Evolutionary conservation across 768 basidiomycete species (phyloP).

Genomic region (Rhizopogon roseolus): DNA sequence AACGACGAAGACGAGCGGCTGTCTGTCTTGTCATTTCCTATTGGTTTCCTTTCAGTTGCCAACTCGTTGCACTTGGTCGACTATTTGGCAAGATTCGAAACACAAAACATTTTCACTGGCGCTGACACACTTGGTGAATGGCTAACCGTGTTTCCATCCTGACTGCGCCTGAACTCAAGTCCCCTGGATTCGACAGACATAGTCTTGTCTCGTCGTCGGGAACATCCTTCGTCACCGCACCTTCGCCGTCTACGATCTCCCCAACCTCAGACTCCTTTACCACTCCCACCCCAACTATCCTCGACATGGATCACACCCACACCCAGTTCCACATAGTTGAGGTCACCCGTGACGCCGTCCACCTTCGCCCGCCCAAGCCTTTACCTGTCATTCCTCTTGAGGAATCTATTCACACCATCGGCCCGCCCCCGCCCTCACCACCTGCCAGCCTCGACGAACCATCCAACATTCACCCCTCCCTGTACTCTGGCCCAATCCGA

Average conservation of each 20-base stretch:
- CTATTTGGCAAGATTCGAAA: too few species aligned
- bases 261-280: slow-evolving; percentile 23
- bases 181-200: slow-evolving; percentile 13
- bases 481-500: slow-evolving; percentile 23
- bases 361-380: slow-evolving; percentile 31
- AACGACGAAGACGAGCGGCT: too few species aligned
- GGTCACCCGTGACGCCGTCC: slow-evolving; percentile 44
- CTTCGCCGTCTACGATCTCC: slow-evolving; percentile 21
- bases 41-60: too few species aligned
- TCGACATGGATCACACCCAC: slow-evolving; percentile 20
- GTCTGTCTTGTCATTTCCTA: too few species aligned
- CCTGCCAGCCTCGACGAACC: slow-evolving; percentile 35
- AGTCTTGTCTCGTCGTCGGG: slow-evolving; percentile 22
- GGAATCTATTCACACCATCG: slow-evolving; percentile 17
- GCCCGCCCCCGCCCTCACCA: slow-evolving; percentile 58
- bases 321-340: slow-evolving; percentile 50
- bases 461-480: slow-evolving; percentile 19
- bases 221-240: slow-evolving; percentile 22
- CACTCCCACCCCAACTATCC: slow-evolving; percentile 33
- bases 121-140: slow-evolving; percentile 5
- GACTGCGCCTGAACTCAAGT: slow-evolving; percentile 9
- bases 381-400: slow-evolving; percentile 27
- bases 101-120: slow-evolving; percentile 4
- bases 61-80: too few species aligned
- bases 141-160: slow-evolving; percentile 10